Base-by-base conservation (phyloP, 2,329 filamentous ascomycete species). In the Microsporum canis region DNA sequence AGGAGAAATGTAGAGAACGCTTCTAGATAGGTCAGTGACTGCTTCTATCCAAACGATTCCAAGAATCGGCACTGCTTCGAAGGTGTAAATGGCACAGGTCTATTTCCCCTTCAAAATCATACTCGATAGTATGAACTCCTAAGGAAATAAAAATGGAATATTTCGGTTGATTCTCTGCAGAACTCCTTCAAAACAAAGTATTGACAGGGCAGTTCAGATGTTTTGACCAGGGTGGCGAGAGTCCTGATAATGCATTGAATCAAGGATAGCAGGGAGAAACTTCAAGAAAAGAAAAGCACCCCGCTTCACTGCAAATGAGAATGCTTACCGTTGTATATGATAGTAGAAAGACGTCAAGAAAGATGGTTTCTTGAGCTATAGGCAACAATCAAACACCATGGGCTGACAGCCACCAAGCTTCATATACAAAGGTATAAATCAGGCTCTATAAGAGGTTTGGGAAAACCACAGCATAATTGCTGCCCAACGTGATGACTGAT, bases 221-320 rank as follows among this genome's bases (percentile, higher is more conserved):
- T 69, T 75, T 65, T 67, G 49, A n/a, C 2, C 8, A 23, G 31
- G 17, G 51, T 55, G 51, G 51, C 51, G n/a, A 55, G 51, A 23
- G 17, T 55, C 31, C 33, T n/a, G 51, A 55, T 55, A 23, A 17
- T 47, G 29, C 5, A 36, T 55, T 55, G 29, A 55, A 36, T 14
- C 8, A 51, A 51, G 14, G 8, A 29, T 29, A 12, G 14, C 45
- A 51, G 12, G 17, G 23, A 29, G 45, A 51, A 31, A 51, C 45
- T 31, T 31, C 27, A 29, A 14, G 23, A 31, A 14, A 31, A 31
- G 31, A 7, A 12, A 51, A 29, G 5, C 23, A 29, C 39, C 27
- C 31, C 10, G 45, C 8, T 12, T 51, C 10, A 31, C 45, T 31
- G 45, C 27, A 51, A 55, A 34, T 36, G 51, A 55, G n/a, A 36